phyloP scores from a whole-genome alignment of 768 basidiomycete genomes.

The Tricholoma furcatifolium region DNA sequence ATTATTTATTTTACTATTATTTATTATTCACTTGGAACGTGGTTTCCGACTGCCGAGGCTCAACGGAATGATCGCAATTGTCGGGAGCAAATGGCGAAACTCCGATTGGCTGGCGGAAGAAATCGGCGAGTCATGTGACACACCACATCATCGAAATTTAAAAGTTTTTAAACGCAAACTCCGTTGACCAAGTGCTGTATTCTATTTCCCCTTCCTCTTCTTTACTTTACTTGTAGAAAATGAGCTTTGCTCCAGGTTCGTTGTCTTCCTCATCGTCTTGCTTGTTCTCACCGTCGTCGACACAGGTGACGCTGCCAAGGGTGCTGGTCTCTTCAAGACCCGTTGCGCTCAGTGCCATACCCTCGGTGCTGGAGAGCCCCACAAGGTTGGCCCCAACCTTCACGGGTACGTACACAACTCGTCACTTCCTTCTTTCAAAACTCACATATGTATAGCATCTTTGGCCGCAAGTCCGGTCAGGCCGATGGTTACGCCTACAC shows the following conservation, averaged over 20 bases:
- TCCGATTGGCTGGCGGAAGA: conserved; percentile 18
- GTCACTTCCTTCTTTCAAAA: neutral
- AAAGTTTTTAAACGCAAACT: conserved; percentile 19
- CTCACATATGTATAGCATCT: conserved; percentile 48
- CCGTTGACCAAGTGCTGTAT: conserved; percentile 15
- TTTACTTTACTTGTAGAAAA: conserved; percentile 19
- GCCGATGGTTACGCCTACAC: conserved; percentile 89
- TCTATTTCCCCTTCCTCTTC: conserved; percentile 16
- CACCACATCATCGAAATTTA: neutral
- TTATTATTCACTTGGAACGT: no score
- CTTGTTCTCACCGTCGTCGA: conserved; percentile 9
- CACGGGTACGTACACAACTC: conserved; percentile 62
- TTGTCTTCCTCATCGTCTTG: conserved; percentile 42
- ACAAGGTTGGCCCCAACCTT: conserved; percentile 95
- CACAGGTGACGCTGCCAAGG: conserved; percentile 84
- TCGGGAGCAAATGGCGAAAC: conserved; percentile 4
- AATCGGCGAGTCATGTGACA: conserved; percentile 21
- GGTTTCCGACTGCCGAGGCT: no score
- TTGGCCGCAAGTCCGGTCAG: conserved; percentile 86
- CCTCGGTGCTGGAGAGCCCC: conserved; percentile 66
- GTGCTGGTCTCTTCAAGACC: conserved; percentile 95
- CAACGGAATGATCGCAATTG: no score
- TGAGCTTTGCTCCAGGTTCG: conserved; percentile 43
- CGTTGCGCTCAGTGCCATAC: conserved; percentile 96
- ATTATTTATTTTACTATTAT: no score